Percentiles rank a stretch among this genome's conserved stretches.
Conservation (phyloP, 352 stramenopile genomes). For the Elongisporangium senticosum region DNA sequence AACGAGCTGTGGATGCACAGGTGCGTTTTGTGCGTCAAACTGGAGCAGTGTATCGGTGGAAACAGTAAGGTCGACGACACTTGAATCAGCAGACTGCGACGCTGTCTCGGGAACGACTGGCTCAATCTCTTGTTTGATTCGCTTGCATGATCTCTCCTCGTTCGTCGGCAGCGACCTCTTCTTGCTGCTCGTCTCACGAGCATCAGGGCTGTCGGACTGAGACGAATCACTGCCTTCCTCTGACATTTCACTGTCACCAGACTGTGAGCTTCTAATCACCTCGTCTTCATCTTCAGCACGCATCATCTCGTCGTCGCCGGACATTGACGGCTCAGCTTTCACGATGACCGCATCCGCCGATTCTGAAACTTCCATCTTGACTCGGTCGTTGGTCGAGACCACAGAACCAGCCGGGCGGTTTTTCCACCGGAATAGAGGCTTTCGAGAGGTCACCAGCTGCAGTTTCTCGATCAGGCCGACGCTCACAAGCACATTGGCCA, state of each 20-base stretch:
- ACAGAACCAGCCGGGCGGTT: constrained; percentile 13
- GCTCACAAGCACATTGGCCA: constrained; percentile 94
- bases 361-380: neutral
- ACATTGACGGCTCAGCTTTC: constrained; percentile 8
- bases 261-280: constrained; percentile 46
- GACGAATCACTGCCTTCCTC: constrained; percentile 48
- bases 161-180: neutral
- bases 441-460: constrained; percentile 74
- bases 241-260: constrained; percentile 55
- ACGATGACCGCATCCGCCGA: neutral
- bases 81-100: neutral
- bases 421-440: constrained; percentile 83
- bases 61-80: neutral
- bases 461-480: constrained; percentile 91
- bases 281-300: constrained; percentile 17
- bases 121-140: neutral
- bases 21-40: constrained; percentile 31
- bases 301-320: constrained; percentile 4
- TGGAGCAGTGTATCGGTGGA: constrained; percentile 22
- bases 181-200: neutral
- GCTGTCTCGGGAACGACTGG: neutral
- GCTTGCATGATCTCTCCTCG: neutral
- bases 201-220: constrained; percentile 23
- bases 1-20: constrained; percentile 45
- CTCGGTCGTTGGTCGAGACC: neutral